Conservation (phyloP, 2,329 filamentous ascomycete genomes). For the Ampelomyces quisqualis region DNA sequence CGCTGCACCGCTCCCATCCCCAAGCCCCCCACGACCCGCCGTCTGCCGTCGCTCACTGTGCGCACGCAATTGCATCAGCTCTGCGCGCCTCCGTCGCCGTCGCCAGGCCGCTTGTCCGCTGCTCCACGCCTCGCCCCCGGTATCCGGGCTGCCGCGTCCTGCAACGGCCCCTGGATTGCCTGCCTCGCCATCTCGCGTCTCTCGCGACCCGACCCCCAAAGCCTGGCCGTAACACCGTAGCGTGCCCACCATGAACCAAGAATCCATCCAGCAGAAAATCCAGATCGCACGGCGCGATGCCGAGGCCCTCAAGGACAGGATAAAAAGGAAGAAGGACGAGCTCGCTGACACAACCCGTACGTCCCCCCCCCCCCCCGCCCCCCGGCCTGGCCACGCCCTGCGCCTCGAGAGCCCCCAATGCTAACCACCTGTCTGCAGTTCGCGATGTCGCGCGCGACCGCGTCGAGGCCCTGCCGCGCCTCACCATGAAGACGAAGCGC, state of each 20-base stretch:
- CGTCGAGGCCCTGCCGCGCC: constrained; percentile 87
- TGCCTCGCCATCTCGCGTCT: constrained; percentile 24
- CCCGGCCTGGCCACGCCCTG: constrained; percentile 3
- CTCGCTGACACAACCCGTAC: constrained; percentile 95
- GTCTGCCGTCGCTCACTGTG: constrained; percentile 7
- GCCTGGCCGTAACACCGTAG: constrained; percentile 14
- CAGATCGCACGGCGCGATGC: constrained; percentile 97
- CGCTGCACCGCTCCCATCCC: constrained; percentile 20
- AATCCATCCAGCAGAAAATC: constrained; percentile 64
- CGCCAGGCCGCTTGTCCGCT: constrained; percentile 17
- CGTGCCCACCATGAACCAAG: constrained; percentile 54
- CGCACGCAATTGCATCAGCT: constrained; percentile 35
- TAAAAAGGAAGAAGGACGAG: constrained; percentile 99
- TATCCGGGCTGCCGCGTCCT: constrained; percentile 31
- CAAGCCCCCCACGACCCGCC: constrained; percentile 16
- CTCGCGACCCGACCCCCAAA: constrained; percentile 14
- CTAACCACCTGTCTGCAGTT: constrained; percentile 58
- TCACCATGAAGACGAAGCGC: constrained; percentile 96
- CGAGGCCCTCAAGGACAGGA: constrained; percentile 94
- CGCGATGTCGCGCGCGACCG: constrained; percentile 89
- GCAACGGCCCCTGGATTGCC: constrained; percentile 40
- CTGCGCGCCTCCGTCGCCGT: constrained; percentile 29
- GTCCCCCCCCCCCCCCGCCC: constrained; percentile 54
- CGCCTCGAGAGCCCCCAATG: constrained; percentile 5
- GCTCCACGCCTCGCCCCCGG: constrained; percentile 8